These are phyloP conservation scores for Chaetoscypha palmicola DNA, from an alignment of 2,329 filamentous ascomycete genomes.

Conservation along the genomic window DNA sequence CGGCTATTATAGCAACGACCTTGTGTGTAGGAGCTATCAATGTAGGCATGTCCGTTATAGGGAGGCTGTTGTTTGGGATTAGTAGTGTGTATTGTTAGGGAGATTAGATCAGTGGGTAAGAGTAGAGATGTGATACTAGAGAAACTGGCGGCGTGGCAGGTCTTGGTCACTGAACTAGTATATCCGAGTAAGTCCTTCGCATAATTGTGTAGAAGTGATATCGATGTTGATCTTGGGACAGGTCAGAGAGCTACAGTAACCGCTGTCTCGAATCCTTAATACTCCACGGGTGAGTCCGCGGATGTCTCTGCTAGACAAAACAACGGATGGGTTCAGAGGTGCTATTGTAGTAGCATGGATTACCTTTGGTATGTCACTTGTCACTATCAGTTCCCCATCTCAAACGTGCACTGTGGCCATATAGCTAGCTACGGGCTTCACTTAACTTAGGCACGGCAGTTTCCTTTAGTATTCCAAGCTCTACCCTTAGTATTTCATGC, in stretches of 20 bases:
- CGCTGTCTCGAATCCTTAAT: slow-evolving; percentile 31
- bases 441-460: slow-evolving; percentile 34
- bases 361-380: slow-evolving; percentile 14
- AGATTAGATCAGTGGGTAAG: slow-evolving; percentile 19
- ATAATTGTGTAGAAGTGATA: not conserved
- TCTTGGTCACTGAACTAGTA: slow-evolving; percentile 11
- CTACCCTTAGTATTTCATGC: slow-evolving; percentile 8
- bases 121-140: not conserved
- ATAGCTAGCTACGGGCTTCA: slow-evolving; percentile 9
- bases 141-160: not conserved
- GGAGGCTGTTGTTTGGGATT: slow-evolving; percentile 34
- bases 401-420: not conserved
- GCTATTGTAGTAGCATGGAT: slow-evolving; percentile 21
- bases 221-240: not conserved
- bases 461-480: slow-evolving; percentile 29
- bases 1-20: slow-evolving; percentile 37
- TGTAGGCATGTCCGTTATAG: slow-evolving; percentile 36
- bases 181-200: slow-evolving; percentile 11
- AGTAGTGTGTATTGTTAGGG: slow-evolving; percentile 21
- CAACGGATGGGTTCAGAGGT: slow-evolving; percentile 12
- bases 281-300: slow-evolving; percentile 25
- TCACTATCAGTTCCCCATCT: not conserved
- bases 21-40: slow-evolving; percentile 39
- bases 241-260: slow-evolving; percentile 31
- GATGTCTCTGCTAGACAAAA: not conserved